phyloP scores from a whole-genome alignment of 1,284 basidiomycete species.

The Afroboletus lepidellus region DNA sequence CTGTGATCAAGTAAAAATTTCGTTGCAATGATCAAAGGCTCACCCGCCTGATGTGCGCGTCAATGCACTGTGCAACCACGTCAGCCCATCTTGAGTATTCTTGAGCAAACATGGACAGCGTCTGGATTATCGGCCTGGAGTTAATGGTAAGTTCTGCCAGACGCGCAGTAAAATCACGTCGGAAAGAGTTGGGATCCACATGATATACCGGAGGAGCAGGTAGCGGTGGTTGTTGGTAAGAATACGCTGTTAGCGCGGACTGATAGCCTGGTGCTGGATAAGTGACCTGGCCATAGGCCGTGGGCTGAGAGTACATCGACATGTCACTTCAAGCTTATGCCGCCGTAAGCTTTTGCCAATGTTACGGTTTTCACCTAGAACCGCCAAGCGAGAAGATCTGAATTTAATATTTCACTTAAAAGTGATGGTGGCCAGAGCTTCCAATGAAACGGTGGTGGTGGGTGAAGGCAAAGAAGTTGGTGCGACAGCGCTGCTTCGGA shows the following conservation, averaged over 20 bases:
- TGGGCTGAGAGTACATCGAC: conserved; percentile 50
- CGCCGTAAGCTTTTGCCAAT: conserved; percentile 29
- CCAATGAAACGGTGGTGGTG: conserved; percentile 48
- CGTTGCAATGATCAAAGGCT: conserved; percentile 43
- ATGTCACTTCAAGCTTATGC: conserved; percentile 40
- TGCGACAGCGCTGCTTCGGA: conserved; percentile 19
- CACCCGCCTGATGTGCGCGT: conserved; percentile 86
- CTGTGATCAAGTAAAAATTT: conserved; percentile 24
- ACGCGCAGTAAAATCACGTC: conserved; percentile 75
- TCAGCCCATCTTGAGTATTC: conserved; percentile 79
- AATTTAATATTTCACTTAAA: conserved; percentile 40
- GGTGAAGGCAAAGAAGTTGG: conserved; percentile 41
- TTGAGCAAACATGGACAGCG: conserved; percentile 91
- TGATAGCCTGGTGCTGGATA: conserved; percentile 41
- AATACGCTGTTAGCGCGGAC: conserved; percentile 44
- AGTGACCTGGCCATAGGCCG: conserved; percentile 40
- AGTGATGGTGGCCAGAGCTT: conserved; percentile 34
- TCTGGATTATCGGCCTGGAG: conserved; percentile 94
- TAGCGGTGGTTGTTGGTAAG: conserved; percentile 46
- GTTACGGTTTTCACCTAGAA: conserved; percentile 33
- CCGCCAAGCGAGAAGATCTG: conserved; percentile 34
- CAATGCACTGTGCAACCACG: conserved; percentile 85
- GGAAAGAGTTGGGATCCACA: conserved; percentile 75
- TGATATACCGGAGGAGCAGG: conserved; percentile 51
- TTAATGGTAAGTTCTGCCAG: conserved; percentile 90